Conservation (phyloP, 768 basidiomycete species). For the Kondoa subrosea region DNA sequence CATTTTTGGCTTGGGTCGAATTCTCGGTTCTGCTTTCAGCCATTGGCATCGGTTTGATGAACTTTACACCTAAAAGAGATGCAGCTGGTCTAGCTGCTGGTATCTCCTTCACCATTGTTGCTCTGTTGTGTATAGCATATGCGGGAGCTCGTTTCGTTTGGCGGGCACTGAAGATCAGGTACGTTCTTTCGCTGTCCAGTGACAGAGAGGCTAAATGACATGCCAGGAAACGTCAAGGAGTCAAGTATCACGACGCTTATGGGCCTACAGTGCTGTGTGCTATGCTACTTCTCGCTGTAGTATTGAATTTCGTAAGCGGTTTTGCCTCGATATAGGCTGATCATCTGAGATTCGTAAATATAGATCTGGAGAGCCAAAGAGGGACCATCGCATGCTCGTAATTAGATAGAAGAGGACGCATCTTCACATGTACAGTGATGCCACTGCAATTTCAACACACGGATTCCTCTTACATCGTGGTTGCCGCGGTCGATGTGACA, state of each 20-base stretch:
- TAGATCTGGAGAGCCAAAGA: background rate
- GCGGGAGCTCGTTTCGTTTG: slow-evolving; percentile 63
- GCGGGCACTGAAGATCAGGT: slow-evolving; percentile 51
- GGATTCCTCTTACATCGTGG: too few relatives aligned
- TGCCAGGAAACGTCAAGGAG: slow-evolving; percentile 43
- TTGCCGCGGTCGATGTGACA: too few relatives aligned
- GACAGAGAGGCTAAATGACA: background rate
- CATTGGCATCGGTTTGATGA: slow-evolving; percentile 68
- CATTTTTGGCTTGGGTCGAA: slow-evolving; percentile 50
- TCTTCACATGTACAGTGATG: too few relatives aligned
- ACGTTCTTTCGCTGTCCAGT: background rate
- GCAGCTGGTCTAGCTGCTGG: slow-evolving; percentile 62
- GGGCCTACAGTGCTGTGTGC: slow-evolving; percentile 58
- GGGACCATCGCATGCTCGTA: too few relatives aligned
- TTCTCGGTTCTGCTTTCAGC: slow-evolving; percentile 71
- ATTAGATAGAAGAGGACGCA: too few relatives aligned
- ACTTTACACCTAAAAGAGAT: slow-evolving; percentile 61
- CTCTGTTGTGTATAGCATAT: slow-evolving; percentile 74
- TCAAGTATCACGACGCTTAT: slow-evolving; percentile 59
- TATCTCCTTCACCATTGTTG: slow-evolving; percentile 71
- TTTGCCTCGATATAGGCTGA: background rate
- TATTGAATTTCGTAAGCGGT: slow-evolving; percentile 47
- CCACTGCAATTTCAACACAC: too few relatives aligned
- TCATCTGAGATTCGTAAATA: background rate
- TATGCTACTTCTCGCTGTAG: slow-evolving; percentile 51